Conservation (phyloP, 2,329 filamentous ascomycete genomes). For the Penicillium italicum region DNA sequence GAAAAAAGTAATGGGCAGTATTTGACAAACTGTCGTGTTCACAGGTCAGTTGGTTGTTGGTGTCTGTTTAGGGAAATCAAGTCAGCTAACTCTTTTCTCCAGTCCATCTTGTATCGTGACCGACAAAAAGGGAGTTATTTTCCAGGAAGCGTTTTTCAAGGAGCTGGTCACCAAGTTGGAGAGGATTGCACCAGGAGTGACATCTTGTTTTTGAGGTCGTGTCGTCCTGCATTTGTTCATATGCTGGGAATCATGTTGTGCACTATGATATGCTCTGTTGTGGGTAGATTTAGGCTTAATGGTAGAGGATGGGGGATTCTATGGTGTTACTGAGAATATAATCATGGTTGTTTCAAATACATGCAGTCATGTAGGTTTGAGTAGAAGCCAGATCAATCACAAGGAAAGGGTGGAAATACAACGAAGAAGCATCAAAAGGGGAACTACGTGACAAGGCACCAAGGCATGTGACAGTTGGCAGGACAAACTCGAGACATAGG, state of each 20-base stretch:
- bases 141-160: slow-evolving; percentile 14
- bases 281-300: not conserved
- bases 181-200: slow-evolving; percentile 11
- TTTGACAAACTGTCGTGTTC: slow-evolving; percentile 19
- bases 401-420: not conserved
- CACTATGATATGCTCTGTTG: not conserved
- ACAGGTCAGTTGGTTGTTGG: slow-evolving; percentile 6
- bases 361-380: not conserved
- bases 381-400: not conserved
- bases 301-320: not conserved
- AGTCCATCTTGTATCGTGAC: slow-evolving; percentile 13
- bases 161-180: slow-evolving; percentile 16
- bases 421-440: not conserved
- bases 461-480: not conserved
- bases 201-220: not conserved
- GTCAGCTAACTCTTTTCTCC: not conserved
- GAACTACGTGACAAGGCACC: not conserved
- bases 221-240: not conserved
- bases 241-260: no score
- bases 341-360: not conserved
- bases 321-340: not conserved
- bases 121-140: slow-evolving; percentile 2
- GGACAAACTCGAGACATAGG: not conserved
- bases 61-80: not conserved
- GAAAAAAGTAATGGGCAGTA: slow-evolving; percentile 18